phyloP scores from a whole-genome alignment of 2,329 filamentous ascomycete species.

The Chaetothyriales sp. region DNA sequence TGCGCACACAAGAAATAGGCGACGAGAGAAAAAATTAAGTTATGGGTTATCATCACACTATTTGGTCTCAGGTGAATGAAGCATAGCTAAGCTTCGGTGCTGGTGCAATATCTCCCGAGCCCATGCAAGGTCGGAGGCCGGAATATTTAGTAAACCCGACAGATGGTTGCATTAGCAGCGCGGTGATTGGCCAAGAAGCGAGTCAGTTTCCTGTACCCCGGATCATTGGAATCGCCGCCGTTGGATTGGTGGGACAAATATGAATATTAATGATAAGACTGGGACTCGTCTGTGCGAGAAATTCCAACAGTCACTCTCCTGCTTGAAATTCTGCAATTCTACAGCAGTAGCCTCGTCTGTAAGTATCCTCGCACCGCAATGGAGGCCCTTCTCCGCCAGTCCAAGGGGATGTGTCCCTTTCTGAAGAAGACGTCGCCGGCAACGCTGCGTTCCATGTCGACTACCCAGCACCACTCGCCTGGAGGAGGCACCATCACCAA shows the following conservation, averaged over 20 bases:
- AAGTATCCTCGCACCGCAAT: constrained; percentile 34
- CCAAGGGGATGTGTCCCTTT: constrained; percentile 93
- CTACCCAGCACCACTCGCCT: constrained; percentile 48
- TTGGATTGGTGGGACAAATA: not conserved
- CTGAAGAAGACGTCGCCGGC: constrained; percentile 86
- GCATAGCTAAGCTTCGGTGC: no score
- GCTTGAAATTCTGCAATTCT: not conserved
- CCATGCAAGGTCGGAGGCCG: no score
- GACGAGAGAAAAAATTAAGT: no score
- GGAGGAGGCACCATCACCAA: constrained; percentile 93
- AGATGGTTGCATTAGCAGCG: not conserved
- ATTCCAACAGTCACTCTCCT: not conserved
- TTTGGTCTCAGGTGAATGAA: no score
- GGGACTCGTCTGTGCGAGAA: not conserved
- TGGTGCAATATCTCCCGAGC: no score
- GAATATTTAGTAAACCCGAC: not conserved
- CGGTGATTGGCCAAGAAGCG: not conserved
- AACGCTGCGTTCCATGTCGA: constrained; percentile 75
- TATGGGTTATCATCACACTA: no score
- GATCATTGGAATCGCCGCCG: not conserved
- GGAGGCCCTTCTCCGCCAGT: constrained; percentile 91
- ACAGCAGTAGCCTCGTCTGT: no score
- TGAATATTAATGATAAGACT: not conserved
- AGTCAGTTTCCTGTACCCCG: not conserved
- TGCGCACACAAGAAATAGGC: no score